A percentile compares a stretch with the other conserved stretches of the same genome.
These are phyloP conservation scores for Globisporangium megalacanthum DNA, from an alignment of 352 stramenopile genomes.

Conservation along the genomic window DNA sequence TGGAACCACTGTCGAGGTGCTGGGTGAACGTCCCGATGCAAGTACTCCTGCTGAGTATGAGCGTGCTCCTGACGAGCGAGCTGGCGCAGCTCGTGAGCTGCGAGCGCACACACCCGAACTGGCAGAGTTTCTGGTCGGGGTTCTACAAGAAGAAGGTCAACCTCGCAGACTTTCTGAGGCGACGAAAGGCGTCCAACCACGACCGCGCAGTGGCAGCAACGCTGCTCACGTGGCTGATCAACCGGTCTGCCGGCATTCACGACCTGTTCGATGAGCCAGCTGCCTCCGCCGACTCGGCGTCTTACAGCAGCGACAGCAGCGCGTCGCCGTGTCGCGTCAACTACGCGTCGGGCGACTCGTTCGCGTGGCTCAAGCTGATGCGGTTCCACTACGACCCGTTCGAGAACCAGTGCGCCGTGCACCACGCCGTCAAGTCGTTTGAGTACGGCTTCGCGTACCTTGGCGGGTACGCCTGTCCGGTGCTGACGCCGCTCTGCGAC, in stretches of 20 bases:
- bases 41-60: constrained; percentile 47
- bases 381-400: constrained; percentile 58
- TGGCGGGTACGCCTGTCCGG: constrained; percentile 28
- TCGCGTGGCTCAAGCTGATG: constrained; percentile 57
- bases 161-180: constrained; percentile 34
- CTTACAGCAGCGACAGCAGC: constrained; percentile 18
- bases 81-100: constrained; percentile 29
- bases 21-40: constrained; percentile 47
- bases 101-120: constrained; percentile 31
- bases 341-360: constrained; percentile 40
- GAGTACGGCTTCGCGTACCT: constrained; percentile 65
- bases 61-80: constrained; percentile 56
- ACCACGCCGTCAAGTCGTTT: constrained; percentile 53
- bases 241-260: constrained; percentile 34
- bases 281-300: background rate
- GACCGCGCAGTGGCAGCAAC: constrained; percentile 34
- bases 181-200: constrained; percentile 19
- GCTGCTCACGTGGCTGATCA: constrained; percentile 45
- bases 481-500: constrained; percentile 58
- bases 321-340: constrained; percentile 30
- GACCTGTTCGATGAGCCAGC: constrained; percentile 43
- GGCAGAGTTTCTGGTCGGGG: constrained; percentile 40
- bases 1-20: background rate
- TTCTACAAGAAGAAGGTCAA: constrained; percentile 45
- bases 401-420: constrained; percentile 46